phyloP scores from a whole-genome alignment of 2,329 filamentous ascomycete species.

The Nakataea oryzae region DNA sequence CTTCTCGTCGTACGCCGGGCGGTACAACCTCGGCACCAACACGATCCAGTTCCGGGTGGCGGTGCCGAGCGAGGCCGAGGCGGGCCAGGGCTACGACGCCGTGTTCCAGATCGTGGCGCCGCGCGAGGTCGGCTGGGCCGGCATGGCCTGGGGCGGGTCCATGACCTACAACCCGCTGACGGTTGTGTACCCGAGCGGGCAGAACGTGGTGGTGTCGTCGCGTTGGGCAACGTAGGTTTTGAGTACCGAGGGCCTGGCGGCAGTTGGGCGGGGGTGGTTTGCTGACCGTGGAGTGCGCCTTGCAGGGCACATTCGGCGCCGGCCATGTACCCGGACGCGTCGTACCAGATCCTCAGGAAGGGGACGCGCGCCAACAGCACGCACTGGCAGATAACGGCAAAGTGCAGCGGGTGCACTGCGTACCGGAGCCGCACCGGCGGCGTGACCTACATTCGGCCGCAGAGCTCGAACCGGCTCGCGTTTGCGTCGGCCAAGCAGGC shows the following conservation, averaged over 20 bases:
- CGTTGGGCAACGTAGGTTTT: constrained; percentile 11
- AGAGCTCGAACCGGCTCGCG: constrained; percentile 24
- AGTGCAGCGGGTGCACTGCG: constrained; percentile 28
- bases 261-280: neutral
- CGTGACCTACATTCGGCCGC: constrained; percentile 24
- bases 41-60: constrained; percentile 23
- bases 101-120: constrained; percentile 32
- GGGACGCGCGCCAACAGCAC: constrained; percentile 28
- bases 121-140: constrained; percentile 33
- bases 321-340: constrained; percentile 14
- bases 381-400: constrained; percentile 28
- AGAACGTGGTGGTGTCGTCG: constrained; percentile 27
- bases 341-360: constrained; percentile 20
- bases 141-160: constrained; percentile 34
- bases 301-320: neutral
- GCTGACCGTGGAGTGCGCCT: neutral
- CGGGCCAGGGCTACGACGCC: constrained; percentile 16
- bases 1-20: constrained; percentile 25
- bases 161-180: constrained; percentile 37
- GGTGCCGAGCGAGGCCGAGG: constrained; percentile 18
- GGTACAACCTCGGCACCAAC: constrained; percentile 9
- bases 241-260: too few relatives aligned
- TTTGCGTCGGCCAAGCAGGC: constrained; percentile 26
- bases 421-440: constrained; percentile 27
- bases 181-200: constrained; percentile 31